Evolutionary conservation across 2,329 filamentous ascomycete species (phyloP).

Genomic region (Sporothrix mexicana): DNA sequence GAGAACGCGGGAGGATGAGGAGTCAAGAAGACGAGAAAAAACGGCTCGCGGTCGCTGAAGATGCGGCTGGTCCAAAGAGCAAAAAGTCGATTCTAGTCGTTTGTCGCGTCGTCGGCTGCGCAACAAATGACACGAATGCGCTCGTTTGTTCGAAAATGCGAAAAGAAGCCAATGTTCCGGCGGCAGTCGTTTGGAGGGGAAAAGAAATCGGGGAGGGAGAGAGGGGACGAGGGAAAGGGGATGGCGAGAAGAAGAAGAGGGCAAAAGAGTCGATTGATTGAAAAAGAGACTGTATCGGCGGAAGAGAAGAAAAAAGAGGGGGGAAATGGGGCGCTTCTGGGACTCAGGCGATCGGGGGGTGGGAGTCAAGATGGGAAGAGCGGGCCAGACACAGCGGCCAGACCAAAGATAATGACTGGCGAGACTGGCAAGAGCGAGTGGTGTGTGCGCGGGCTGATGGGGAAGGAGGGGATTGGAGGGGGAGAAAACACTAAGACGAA

Average conservation of each 20-base stretch:
- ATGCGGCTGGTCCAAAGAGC: not conserved
- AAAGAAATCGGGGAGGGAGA: not conserved
- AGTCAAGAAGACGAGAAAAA: not conserved
- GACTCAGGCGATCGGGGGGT: constrained; percentile 23
- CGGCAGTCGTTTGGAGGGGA: constrained; percentile 20
- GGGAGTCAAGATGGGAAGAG: not conserved
- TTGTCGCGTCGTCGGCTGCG: constrained; percentile 19
- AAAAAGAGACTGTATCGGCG: constrained; percentile 24
- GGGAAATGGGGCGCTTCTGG: constrained; percentile 6
- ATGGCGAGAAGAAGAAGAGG: not conserved
- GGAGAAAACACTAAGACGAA: constrained; percentile 7
- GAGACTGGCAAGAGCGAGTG: not conserved
- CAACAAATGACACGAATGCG: not conserved
- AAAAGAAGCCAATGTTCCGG: constrained; percentile 24
- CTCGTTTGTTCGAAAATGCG: constrained; percentile 18
- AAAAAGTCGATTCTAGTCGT: not conserved
- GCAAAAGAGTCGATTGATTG: not conserved
- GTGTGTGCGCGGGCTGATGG: constrained; percentile 11
- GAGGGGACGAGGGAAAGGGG: not conserved
- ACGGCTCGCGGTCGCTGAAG: constrained; percentile 25
- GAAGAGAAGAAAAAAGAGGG: constrained; percentile 23
- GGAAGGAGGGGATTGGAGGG: constrained; percentile 29
- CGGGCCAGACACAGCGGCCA: not conserved
- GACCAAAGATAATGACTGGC: not conserved
- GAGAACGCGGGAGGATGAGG: constrained; percentile 19